Evolutionary conservation across 352 stramenopile species (phyloP).

Genomic region (Thraustotheca clavata): DNA sequence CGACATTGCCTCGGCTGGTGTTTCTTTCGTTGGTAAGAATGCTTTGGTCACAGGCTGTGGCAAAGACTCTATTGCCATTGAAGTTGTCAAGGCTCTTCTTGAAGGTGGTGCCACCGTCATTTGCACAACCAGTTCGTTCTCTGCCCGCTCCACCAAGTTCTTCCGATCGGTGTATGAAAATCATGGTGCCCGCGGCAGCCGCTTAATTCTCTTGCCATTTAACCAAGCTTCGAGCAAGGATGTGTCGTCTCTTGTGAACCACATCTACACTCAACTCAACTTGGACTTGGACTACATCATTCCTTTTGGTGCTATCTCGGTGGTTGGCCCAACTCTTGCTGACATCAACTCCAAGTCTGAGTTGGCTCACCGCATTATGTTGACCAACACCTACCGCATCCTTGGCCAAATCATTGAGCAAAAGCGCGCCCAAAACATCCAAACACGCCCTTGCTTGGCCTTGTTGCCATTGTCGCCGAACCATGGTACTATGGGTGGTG

Average conservation of each 20-base stretch:
- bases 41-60: slow-evolving; percentile 80
- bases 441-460: slow-evolving; percentile 61
- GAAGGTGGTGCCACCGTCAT: slow-evolving; percentile 81
- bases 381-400: slow-evolving; percentile 80
- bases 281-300: slow-evolving; percentile 82
- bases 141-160: slow-evolving; percentile 34
- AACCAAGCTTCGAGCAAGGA: slow-evolving; percentile 81
- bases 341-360: slow-evolving; percentile 75
- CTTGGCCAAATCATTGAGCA: slow-evolving; percentile 65
- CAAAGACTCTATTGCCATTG: slow-evolving; percentile 73
- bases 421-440: slow-evolving; percentile 63
- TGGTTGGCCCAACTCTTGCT: slow-evolving; percentile 64
- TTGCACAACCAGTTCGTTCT: slow-evolving; percentile 77
- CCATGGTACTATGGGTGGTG: slow-evolving; percentile 77
- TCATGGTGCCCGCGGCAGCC: slow-evolving; percentile 68
- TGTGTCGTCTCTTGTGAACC: slow-evolving; percentile 50
- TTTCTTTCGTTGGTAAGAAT: slow-evolving; percentile 80
- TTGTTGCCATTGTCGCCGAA: slow-evolving; percentile 81
- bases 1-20: slow-evolving; percentile 72
- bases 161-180: slow-evolving; percentile 83
- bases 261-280: slow-evolving; percentile 78
- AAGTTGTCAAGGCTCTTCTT: slow-evolving; percentile 77
- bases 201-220: slow-evolving; percentile 73
- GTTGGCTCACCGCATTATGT: slow-evolving; percentile 79
- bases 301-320: slow-evolving; percentile 78